A percentile compares a stretch with the other conserved stretches of the same genome.
These are phyloP conservation scores for Rhizophagus sp. DNA, from an alignment of 192 early-diverging fungal species.

Conservation along the genomic window DNA sequence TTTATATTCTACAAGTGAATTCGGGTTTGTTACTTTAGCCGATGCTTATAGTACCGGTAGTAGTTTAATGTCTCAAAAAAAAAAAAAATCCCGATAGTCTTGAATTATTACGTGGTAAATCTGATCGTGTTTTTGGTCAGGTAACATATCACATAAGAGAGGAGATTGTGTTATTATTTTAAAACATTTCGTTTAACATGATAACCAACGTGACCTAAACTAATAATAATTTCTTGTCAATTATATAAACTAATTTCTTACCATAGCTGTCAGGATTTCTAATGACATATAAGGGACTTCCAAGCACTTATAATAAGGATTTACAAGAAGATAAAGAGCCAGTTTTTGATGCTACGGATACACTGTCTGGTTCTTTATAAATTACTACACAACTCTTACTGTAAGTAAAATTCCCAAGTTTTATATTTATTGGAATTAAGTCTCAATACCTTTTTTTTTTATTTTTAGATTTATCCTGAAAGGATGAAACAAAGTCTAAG, in stretches of 20 bases:
- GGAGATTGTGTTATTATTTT: neutral
- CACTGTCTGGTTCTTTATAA: conserved; percentile 84
- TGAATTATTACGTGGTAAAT: conserved; percentile 95
- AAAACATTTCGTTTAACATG: neutral
- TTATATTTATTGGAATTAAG: neutral
- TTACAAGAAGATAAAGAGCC: conserved; percentile 99
- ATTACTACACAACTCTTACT: conserved; percentile 93
- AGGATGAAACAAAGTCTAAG: conserved; percentile 83
- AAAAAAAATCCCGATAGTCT: conserved; percentile 98
- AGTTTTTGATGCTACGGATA: conserved; percentile 94
- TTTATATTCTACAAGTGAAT: conserved; percentile 89
- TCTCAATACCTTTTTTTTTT: neutral
- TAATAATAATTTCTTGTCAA: no score
- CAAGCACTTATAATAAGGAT: conserved; percentile 99
- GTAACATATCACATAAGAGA: conserved; percentile 35
- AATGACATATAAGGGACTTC: conserved; percentile 98
- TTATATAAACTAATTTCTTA: neutral
- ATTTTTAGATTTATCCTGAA: conserved; percentile 70
- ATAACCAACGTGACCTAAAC: no score
- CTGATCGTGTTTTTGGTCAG: conserved; percentile 93
- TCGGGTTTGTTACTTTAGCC: conserved; percentile 91
- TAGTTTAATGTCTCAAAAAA: conserved; percentile 99
- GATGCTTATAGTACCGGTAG: conserved; percentile 93
- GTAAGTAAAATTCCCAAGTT: conserved; percentile 34
- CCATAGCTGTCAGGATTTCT: conserved; percentile 86